phyloP scores from a whole-genome alignment of 1,284 basidiomycete species.

The Porphyrellus sp. region DNA sequence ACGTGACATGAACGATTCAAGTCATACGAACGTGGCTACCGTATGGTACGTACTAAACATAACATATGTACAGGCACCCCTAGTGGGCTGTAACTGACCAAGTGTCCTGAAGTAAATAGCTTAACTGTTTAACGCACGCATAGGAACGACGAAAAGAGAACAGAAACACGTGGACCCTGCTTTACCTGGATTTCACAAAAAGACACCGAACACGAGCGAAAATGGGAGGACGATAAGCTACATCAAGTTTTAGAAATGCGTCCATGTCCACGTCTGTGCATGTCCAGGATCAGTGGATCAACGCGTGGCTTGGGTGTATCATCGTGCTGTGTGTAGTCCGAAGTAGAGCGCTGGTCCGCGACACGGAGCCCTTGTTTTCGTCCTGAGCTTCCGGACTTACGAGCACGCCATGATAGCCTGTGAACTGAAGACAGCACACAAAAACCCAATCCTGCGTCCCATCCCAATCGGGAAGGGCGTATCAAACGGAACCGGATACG shows the following conservation, averaged over 20 bases:
- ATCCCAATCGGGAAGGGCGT: constrained; percentile 4
- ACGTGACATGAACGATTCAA: neutral
- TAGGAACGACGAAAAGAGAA: neutral
- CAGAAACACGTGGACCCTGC: neutral
- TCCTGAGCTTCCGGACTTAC: constrained; percentile 5
- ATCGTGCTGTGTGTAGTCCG: neutral
- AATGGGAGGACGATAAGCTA: constrained; percentile 17
- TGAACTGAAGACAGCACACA: constrained; percentile 5
- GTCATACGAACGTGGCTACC: neutral
- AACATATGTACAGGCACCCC: neutral
- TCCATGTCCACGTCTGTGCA: neutral
- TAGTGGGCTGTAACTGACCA: neutral
- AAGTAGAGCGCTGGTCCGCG: neutral
- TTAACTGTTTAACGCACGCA: neutral
- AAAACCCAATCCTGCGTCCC: neutral
- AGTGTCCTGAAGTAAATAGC: neutral
- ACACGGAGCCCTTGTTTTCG: neutral
- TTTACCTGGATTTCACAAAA: neutral
- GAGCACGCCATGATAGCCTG: constrained; percentile 1
- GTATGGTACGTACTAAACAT: neutral
- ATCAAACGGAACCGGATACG: constrained; percentile 10
- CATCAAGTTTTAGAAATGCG: constrained; percentile 9
- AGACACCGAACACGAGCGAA: neutral
- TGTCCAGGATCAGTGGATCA: constrained; percentile 5
- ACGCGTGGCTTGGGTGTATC: neutral